A percentile compares a stretch with the other conserved stretches of the same genome.
These are phyloP conservation scores for Cladosporium oxysporum DNA, from an alignment of 2,329 filamentous ascomycete genomes.

Conservation along the genomic window DNA sequence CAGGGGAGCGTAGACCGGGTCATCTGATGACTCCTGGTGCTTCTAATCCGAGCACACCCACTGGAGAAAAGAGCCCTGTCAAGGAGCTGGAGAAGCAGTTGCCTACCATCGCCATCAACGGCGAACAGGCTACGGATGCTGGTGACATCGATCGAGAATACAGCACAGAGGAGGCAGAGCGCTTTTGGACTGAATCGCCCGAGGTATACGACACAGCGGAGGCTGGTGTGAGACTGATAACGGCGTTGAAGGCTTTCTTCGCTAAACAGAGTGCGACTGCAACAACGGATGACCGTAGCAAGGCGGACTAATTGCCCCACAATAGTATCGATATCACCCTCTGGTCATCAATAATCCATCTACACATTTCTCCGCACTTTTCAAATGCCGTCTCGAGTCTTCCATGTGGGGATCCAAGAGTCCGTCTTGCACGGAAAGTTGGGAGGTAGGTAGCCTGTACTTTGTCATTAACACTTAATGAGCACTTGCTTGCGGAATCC, in stretches of 20 bases:
- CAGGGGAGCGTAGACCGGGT: slow-evolving; percentile 6
- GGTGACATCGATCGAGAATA: slow-evolving; percentile 12
- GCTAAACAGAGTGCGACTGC: neutral
- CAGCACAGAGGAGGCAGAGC: slow-evolving; percentile 12
- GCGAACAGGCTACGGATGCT: neutral
- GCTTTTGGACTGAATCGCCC: slow-evolving; percentile 16
- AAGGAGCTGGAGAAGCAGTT: slow-evolving; percentile 11
- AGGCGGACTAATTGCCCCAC: neutral
- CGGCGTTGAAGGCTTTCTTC: slow-evolving; percentile 9
- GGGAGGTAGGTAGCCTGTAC: neutral
- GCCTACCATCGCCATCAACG: slow-evolving; percentile 15
- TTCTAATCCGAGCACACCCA: slow-evolving; percentile 6
- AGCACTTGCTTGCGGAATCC: neutral
- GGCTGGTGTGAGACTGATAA: slow-evolving; percentile 10
- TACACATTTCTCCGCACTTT: neutral
- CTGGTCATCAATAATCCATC: neutral
- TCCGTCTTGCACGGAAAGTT: neutral
- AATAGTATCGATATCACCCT: neutral
- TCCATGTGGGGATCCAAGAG: neutral
- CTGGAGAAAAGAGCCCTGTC: slow-evolving; percentile 6
- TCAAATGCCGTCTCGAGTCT: neutral
- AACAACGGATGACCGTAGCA: neutral
- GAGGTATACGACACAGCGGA: slow-evolving; percentile 11
- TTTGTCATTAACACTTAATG: neutral
- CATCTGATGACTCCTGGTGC: neutral